Conservation (phyloP, 129 eudicot genomes). For the Artemisia argyi region DNA sequence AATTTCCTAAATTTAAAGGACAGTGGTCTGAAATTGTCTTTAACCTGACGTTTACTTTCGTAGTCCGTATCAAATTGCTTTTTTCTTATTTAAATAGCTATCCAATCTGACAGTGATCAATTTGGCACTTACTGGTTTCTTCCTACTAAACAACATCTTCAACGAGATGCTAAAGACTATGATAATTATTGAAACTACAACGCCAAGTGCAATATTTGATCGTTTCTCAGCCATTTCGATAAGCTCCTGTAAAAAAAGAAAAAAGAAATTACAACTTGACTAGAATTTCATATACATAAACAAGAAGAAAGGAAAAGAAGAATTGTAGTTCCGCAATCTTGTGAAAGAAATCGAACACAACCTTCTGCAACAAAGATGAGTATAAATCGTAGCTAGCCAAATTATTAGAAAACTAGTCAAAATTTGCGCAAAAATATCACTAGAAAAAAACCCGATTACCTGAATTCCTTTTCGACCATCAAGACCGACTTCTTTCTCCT, state of each 20-base stretch:
- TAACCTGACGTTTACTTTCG: too few species aligned
- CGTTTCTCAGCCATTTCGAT: too few species aligned
- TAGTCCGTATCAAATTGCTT: too few species aligned
- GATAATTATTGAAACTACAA: constrained; percentile 35
- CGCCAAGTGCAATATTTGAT: constrained; percentile 35
- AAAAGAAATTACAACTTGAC: too few species aligned
- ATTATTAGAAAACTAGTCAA: background rate
- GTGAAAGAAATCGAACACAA: constrained; percentile 73
- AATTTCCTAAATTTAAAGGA: too few species aligned
- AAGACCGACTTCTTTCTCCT: constrained; percentile 54
- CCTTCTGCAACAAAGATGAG: constrained; percentile 48
- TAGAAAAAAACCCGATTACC: constrained; percentile 37
- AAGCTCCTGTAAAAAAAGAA: too few species aligned
- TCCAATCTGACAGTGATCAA: too few species aligned
- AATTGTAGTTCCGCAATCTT: constrained; percentile 70
- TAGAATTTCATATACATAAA: background rate
- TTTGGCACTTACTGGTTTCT: constrained; percentile 52
- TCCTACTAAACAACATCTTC: constrained; percentile 59
- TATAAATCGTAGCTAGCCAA: background rate
- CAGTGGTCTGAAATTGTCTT: too few species aligned
- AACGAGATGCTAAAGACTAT: constrained; percentile 42
- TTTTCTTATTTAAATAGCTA: too few species aligned
- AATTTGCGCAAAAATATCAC: too few species aligned
- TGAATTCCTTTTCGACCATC: constrained; percentile 70
- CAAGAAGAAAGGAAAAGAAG: background rate